phyloP scores from a whole-genome alignment of 75 land plant species.

The Sequoia sempervirens region DNA sequence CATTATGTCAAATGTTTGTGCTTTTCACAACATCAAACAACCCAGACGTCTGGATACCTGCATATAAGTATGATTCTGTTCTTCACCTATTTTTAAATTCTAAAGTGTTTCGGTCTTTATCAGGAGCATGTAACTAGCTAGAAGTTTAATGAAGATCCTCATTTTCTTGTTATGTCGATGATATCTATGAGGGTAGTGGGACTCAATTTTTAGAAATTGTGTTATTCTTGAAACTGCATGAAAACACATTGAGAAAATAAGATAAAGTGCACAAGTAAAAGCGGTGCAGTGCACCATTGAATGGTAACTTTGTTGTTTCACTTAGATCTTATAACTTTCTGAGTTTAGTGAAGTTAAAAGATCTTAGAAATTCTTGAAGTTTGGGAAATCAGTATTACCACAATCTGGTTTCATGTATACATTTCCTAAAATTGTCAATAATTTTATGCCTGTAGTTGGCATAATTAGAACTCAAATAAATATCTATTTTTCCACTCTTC shows the following conservation, averaged over 20 bases:
- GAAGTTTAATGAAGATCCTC: not conserved
- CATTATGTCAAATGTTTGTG: conserved; percentile 83
- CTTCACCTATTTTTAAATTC: not conserved
- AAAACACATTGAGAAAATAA: not conserved
- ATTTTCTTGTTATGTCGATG: not conserved
- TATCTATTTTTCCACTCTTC: not conserved
- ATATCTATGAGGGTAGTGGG: not conserved
- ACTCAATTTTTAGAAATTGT: not conserved
- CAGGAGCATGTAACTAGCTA: not conserved
- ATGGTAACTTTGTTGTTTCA: not conserved
- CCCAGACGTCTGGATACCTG: conserved; percentile 93
- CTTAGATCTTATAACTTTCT: not conserved
- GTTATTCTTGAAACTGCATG: not conserved
- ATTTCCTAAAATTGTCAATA: not conserved
- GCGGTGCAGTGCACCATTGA: not conserved
- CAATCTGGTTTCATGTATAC: not conserved
- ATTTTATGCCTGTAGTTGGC: too few species aligned
- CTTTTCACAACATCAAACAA: conserved; percentile 93
- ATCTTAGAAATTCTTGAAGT: not conserved
- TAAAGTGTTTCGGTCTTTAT: not conserved
- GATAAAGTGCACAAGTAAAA: not conserved
- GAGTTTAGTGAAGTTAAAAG: not conserved
- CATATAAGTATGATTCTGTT: conserved; percentile 70
- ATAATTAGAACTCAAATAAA: too few species aligned
- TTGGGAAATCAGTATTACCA: not conserved